These are phyloP conservation scores for Paraphoma sp. DNA, from an alignment of 2,329 filamentous ascomycete genomes.

Conservation along the genomic window DNA sequence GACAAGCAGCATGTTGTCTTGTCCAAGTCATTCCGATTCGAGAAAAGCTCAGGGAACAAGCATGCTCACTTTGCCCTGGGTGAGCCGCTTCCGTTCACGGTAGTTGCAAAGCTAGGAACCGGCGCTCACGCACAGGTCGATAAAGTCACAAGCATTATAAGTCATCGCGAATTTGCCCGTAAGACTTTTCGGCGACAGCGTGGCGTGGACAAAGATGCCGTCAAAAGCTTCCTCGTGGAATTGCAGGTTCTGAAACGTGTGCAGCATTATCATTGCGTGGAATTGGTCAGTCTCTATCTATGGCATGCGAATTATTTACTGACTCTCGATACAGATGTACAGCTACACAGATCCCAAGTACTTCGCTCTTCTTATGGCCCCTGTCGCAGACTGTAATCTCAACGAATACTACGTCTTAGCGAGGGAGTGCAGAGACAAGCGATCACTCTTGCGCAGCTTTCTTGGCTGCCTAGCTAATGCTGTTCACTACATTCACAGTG, in stretches of 20 bases:
- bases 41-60: conserved; percentile 5
- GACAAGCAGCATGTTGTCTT: conserved; percentile 7
- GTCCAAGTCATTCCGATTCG: conserved; percentile 12
- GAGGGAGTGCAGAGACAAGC: too few relatives aligned
- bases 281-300: background rate
- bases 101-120: conserved; percentile 6
- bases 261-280: conserved; percentile 11
- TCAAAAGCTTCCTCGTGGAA: conserved; percentile 10
- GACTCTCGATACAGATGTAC: background rate
- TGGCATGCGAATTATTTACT: too few relatives aligned
- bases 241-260: conserved; percentile 9
- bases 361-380: conserved; percentile 39
- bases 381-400: conserved; percentile 18
- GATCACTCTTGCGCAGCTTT: conserved; percentile 14
- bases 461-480: conserved; percentile 18
- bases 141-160: conserved; percentile 6
- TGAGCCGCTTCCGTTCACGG: conserved; percentile 8
- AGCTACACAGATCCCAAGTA: conserved; percentile 40
- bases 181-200: conserved; percentile 4
- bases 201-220: conserved; percentile 6
- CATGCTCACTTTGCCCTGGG: conserved; percentile 4
- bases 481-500: conserved; percentile 13
- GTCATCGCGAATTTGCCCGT: conserved; percentile 4
- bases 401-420: conserved; percentile 22
- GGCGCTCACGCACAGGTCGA: conserved; percentile 10